Percentiles rank a stretch among this genome's conserved stretches.
Evolutionary conservation across 768 basidiomycete species (phyloP).

Genomic region (Pleurotus tuber-regium): DNA sequence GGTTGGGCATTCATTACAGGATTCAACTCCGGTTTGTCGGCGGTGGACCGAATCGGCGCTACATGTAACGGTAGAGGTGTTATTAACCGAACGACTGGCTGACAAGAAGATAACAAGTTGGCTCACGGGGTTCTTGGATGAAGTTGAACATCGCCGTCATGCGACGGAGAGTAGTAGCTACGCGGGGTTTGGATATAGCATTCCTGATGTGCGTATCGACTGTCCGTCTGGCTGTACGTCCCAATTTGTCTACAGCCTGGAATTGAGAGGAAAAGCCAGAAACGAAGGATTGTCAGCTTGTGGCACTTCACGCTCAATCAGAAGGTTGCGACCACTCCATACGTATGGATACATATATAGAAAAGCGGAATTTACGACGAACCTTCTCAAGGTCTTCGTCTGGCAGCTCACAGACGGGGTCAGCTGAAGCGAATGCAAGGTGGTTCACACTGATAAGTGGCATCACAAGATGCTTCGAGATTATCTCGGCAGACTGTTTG

Average conservation of each 20-base stretch:
- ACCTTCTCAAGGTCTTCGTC: conserved; percentile 69
- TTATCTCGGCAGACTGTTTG: conserved; percentile 63
- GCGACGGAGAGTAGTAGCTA: conserved; percentile 65
- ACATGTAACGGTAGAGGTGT: conserved; percentile 8
- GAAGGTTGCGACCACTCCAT: neutral
- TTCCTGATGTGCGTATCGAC: conserved; percentile 72
- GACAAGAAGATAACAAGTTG: conserved; percentile 5
- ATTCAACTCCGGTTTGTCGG: conserved; percentile 42
- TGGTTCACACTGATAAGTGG: conserved; percentile 73
- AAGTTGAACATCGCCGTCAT: conserved; percentile 75
- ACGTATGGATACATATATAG: neutral
- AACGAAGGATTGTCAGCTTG: neutral
- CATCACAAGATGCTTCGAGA: conserved; percentile 76
- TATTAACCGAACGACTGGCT: neutral
- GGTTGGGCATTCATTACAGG: conserved; percentile 13
- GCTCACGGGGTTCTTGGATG: conserved; percentile 62
- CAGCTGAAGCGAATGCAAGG: conserved; percentile 61
- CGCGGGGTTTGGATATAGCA: conserved; percentile 64
- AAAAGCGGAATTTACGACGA: conserved; percentile 12
- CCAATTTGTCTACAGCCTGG: conserved; percentile 69
- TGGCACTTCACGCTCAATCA: no score
- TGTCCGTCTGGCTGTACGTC: conserved; percentile 64
- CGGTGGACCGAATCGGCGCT: conserved; percentile 53
- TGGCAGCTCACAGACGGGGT: conserved; percentile 53
- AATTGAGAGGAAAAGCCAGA: neutral